Conservation (phyloP, 1,284 basidiomycete species). For the Pascua sp. region DNA sequence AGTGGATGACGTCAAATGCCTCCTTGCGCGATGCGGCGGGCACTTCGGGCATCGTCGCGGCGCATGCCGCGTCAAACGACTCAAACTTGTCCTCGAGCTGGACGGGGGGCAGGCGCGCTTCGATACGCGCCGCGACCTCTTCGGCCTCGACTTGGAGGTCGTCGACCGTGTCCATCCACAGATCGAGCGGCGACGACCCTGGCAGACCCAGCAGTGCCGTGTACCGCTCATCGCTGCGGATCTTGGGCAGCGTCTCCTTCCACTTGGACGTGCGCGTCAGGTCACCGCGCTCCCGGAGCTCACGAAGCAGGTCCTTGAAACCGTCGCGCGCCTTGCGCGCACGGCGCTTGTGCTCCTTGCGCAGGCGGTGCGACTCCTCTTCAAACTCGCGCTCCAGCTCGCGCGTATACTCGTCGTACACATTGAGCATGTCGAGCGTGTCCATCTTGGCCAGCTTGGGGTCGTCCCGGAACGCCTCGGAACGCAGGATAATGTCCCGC, state of each 20-base stretch:
- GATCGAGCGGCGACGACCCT: conserved; percentile 87
- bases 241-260: conserved; percentile 76
- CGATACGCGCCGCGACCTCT: conserved; percentile 62
- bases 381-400: conserved; percentile 83
- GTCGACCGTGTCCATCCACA: conserved; percentile 94
- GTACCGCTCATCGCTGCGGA: conserved; percentile 78
- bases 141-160: conserved; percentile 79
- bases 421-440: conserved; percentile 79
- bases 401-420: conserved; percentile 86
- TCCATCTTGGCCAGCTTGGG: conserved; percentile 72
- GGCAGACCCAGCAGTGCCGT: conserved; percentile 79
- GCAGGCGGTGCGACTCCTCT: conserved; percentile 68
- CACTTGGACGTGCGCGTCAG: conserved; percentile 82
- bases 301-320: conserved; percentile 74
- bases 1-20: conserved; percentile 65
- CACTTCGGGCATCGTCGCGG: conserved; percentile 32
- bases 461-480: conserved; percentile 72
- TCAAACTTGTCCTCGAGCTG: conserved; percentile 48
- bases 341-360: conserved; percentile 75
- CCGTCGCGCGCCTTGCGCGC: conserved; percentile 83
- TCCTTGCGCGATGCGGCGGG: conserved; percentile 56
- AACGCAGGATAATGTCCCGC: conserved; percentile 67
- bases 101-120: conserved; percentile 46
- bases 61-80: conserved; percentile 56
- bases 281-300: conserved; percentile 62